Evolutionary conservation across 306 rosid genomes (phyloP).

Genomic region (Trifolium repens): DNA sequence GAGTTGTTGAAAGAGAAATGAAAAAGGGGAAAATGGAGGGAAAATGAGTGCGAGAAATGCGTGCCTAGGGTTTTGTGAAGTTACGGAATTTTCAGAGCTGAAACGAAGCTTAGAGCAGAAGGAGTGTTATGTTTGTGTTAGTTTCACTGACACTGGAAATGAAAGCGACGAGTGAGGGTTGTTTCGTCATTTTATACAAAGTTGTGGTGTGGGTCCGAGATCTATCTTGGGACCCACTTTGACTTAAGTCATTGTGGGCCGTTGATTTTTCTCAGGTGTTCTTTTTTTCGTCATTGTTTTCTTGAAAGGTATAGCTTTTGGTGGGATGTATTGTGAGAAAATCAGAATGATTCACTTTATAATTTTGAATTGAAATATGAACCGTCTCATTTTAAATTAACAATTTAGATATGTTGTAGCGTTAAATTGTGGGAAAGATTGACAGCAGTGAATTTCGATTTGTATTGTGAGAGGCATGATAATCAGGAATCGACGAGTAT

Average conservation of each 20-base stretch:
- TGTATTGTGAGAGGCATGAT: too few relatives aligned
- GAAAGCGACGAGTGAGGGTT: slow-evolving; percentile 30
- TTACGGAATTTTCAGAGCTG: slow-evolving; percentile 39
- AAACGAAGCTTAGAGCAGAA: not conserved
- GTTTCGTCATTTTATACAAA: not conserved
- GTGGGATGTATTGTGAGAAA: too few relatives aligned
- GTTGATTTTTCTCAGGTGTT: not conserved
- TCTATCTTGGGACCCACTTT: slow-evolving; percentile 3
- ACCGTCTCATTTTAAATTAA: too few relatives aligned
- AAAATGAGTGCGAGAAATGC: not conserved
- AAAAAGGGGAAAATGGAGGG: not conserved
- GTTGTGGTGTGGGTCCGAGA: not conserved
- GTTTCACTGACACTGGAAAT: slow-evolving; percentile 15
- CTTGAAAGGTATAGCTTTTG: too few relatives aligned
- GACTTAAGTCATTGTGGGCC: not conserved
- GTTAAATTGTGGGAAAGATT: too few relatives aligned
- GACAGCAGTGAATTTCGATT: too few relatives aligned
- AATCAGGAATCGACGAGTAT: too few relatives aligned
- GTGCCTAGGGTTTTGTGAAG: slow-evolving; percentile 51
- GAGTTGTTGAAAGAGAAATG: not conserved
- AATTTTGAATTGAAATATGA: too few relatives aligned
- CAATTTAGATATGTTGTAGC: too few relatives aligned
- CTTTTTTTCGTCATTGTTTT: not conserved
- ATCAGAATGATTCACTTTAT: too few relatives aligned
- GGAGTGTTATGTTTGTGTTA: not conserved